Conservation (phyloP, 345 rosid species). For the Cardamine resedifolia region DNA sequence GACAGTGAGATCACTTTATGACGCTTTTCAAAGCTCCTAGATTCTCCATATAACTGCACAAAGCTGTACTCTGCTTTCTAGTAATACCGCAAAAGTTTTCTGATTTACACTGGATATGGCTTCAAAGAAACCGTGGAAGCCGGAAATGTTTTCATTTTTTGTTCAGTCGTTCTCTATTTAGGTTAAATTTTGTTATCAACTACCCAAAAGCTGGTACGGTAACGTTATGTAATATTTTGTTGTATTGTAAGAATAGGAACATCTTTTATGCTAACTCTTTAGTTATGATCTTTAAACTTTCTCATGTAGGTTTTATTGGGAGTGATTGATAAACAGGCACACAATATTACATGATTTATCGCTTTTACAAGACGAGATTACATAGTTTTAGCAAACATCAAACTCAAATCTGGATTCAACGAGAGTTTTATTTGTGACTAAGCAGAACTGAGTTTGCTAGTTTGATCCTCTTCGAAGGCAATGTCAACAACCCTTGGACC, state of each 20-base stretch:
- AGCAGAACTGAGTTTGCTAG: conserved; percentile 37
- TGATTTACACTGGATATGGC: not conserved
- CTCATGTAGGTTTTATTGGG: not conserved
- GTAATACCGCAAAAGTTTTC: no score
- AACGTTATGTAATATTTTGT: not conserved
- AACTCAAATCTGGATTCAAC: not conserved
- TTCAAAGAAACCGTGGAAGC: not conserved
- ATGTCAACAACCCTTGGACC: conserved; percentile 61
- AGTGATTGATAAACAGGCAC: not conserved
- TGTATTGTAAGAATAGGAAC: not conserved
- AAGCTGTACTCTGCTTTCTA: no score
- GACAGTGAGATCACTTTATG: conserved; percentile 40
- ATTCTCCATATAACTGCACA: not conserved
- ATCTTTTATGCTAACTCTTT: not conserved
- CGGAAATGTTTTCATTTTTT: not conserved
- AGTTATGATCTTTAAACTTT: not conserved
- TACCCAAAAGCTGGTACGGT: not conserved
- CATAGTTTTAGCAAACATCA: not conserved
- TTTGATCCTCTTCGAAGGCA: conserved; percentile 42
- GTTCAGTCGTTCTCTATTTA: not conserved
- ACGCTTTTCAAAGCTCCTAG: not conserved
- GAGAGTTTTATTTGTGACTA: conserved; percentile 51
- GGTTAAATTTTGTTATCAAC: not conserved
- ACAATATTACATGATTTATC: not conserved
- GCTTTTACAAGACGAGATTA: conserved; percentile 5